Evolutionary conservation across 1,284 basidiomycete genomes (phyloP).

Genomic region (Melampsora larici-populina): DNA sequence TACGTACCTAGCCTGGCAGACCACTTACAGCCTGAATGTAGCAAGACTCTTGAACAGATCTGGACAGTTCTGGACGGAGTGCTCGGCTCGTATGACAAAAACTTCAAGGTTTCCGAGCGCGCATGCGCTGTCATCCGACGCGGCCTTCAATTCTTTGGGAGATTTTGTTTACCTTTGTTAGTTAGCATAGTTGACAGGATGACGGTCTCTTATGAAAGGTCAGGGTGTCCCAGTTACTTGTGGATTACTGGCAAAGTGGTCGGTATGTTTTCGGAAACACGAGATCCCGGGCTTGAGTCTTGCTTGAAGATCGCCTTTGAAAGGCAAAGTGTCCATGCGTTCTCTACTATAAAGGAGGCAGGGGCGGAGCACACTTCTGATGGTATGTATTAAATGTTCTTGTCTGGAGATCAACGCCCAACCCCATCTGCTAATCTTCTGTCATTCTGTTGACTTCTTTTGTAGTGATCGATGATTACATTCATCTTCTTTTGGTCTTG

Average conservation of each 20-base stretch:
- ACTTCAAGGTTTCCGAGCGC: constrained; percentile 77
- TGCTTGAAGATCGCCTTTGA: constrained; percentile 70
- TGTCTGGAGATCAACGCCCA: background rate
- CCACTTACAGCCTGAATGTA: constrained; percentile 73
- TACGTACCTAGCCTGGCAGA: constrained; percentile 60
- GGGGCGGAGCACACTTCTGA: constrained; percentile 20
- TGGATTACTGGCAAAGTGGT: constrained; percentile 86
- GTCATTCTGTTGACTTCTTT: background rate
- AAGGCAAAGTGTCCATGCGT: constrained; percentile 60
- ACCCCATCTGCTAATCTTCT: background rate
- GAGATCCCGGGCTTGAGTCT: constrained; percentile 56
- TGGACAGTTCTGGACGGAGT: constrained; percentile 81
- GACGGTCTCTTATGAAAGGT: constrained; percentile 71
- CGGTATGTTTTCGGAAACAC: constrained; percentile 55
- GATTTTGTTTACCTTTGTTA: constrained; percentile 65
- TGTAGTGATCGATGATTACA: constrained; percentile 89
- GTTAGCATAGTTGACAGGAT: constrained; percentile 72
- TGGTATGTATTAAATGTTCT: constrained; percentile 9
- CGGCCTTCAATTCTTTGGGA: constrained; percentile 78
- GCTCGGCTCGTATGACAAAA: constrained; percentile 72
- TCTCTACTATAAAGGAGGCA: constrained; percentile 1
- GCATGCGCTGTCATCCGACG: constrained; percentile 79
- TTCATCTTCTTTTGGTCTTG: constrained; percentile 74
- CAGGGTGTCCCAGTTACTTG: constrained; percentile 80
- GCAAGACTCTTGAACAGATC: constrained; percentile 71